A percentile compares a stretch with the other conserved stretches of the same genome.
Conservation (phyloP, 768 basidiomycete genomes). For the Lentinula guzmanii region DNA sequence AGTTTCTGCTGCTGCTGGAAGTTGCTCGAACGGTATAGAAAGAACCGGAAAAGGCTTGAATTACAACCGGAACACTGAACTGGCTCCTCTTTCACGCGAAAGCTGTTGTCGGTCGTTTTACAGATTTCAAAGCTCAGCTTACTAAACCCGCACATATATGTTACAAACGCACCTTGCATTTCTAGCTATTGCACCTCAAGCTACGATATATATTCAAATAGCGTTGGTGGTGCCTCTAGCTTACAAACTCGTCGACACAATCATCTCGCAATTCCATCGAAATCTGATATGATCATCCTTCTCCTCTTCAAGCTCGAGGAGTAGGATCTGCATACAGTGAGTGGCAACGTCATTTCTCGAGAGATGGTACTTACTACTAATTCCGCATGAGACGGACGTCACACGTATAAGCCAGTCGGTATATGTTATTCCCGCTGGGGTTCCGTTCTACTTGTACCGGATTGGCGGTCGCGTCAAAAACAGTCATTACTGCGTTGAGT, state of each 20-base stretch:
- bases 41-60: background rate
- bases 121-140: background rate
- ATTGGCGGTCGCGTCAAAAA: background rate
- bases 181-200: background rate
- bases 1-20: background rate
- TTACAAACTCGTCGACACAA: background rate
- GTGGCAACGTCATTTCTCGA: background rate
- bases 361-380: background rate
- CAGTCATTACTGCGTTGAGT: background rate
- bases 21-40: background rate
- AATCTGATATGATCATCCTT: too few relatives aligned
- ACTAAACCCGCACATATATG: background rate
- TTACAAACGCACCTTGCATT: background rate
- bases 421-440: background rate
- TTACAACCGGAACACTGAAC: background rate
- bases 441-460: background rate
- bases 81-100: background rate
- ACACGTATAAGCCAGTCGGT: background rate
- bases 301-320: too few relatives aligned
- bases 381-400: background rate
- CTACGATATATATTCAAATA: background rate
- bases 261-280: too few relatives aligned
- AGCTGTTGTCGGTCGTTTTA: background rate
- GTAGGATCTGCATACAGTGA: background rate
- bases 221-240: background rate